Percentiles rank a stretch among this genome's conserved stretches.
Evolutionary conservation across 2,329 filamentous ascomycete genomes (phyloP).

Genomic region (Nigrospora sphaerica): DNA sequence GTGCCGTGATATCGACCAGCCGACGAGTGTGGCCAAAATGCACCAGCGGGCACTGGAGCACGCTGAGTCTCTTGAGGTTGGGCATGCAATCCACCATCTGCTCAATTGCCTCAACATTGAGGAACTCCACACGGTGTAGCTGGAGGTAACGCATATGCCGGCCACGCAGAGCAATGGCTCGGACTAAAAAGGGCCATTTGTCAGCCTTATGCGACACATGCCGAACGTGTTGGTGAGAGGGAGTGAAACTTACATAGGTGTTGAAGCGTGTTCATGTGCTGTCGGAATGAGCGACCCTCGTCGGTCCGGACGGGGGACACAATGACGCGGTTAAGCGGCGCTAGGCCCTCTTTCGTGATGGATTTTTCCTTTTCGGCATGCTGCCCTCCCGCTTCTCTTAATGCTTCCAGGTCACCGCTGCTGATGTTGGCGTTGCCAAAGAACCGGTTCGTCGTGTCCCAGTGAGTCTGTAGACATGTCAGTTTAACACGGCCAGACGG

Average conservation of each 20-base stretch:
- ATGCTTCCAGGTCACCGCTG: background rate
- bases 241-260: background rate
- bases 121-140: conserved; percentile 14
- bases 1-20: conserved; percentile 10
- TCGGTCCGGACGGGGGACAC: no score
- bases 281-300: no score
- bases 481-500: background rate
- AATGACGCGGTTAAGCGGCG: no score
- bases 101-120: conserved; percentile 12
- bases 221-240: background rate
- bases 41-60: conserved; percentile 22
- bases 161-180: conserved; percentile 2
- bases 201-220: background rate
- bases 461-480: background rate
- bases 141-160: conserved; percentile 11
- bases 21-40: conserved; percentile 12
- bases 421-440: background rate
- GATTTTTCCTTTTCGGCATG: no score
- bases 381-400: background rate
- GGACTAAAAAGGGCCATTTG: background rate
- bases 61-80: conserved; percentile 11
- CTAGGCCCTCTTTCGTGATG: no score
- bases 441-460: background rate
- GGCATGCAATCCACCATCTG: conserved; percentile 11
- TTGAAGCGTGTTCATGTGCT: background rate